Evolutionary conservation across 2,329 filamentous ascomycete species (phyloP), one percentile per base, ranked within the genome.

Genomic region (Cadophora gregata): DNA sequence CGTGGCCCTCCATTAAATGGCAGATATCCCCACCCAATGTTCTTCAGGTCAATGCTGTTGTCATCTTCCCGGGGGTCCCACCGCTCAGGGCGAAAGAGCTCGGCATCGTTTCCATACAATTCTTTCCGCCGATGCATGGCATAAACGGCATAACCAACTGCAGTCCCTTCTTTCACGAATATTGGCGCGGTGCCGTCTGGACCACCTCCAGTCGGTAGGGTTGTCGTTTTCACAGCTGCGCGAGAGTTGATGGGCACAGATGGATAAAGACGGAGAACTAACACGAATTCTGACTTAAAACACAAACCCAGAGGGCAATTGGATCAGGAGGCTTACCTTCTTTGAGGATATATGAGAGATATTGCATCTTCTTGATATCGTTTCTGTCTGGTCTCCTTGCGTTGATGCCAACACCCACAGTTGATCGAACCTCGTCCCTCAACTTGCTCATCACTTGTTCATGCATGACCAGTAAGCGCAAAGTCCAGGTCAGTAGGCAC

Each of bases 321-420:
- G 31, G 31, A 53, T 19, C n/a, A 19, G 38, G 10, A 42, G 14
- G 2, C 19, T 56, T n/a, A 24, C 53, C 25, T 56, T 56, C 53
- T 7, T 24, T 36, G 8, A 56, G 27, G 2, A 56, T 19, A 29
- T 16, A 56, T 31, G 12, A 31, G 4, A 56, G 53, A 36, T 56
- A 56, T 4, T 36, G 27, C n/a, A 56, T 56, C n/a, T 56, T 56
- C 29, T 29, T 56, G 21, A 56, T 56, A 36, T 56, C 25, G 8
- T 19, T 29, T 56, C 53, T 56, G 31, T 29, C 48, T 24, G 53
- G 25, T 31, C 27, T 56, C 53, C 53, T 36, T 9, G 27, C 53
- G 3, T 29, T 31, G 25, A 19, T 56, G 27, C 53, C 27, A 33
- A 36, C 24, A 24, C 27, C 53, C 29, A 56, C 29, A 4, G 31